Conservation (phyloP, 352 stramenopile species). For the Phytophthora pisi region DNA sequence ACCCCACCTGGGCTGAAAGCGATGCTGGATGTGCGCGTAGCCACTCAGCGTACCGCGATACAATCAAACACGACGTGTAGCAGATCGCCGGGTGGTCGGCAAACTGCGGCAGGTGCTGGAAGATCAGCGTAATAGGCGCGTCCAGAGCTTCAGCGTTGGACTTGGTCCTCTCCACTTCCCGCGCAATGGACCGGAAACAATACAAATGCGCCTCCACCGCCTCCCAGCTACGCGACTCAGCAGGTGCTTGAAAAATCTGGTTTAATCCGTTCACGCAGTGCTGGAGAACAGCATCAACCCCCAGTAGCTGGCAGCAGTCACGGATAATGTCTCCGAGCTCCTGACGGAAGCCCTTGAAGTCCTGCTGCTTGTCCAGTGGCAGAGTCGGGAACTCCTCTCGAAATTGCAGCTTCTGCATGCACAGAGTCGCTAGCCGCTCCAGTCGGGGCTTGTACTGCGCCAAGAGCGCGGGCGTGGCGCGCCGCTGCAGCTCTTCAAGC, state of each 20-base stretch:
- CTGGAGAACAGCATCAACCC: slow-evolving; percentile 71
- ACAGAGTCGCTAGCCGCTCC: slow-evolving; percentile 64
- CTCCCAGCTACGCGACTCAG: slow-evolving; percentile 64
- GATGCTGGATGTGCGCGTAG: slow-evolving; percentile 53
- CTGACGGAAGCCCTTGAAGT: slow-evolving; percentile 86
- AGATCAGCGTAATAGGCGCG: slow-evolving; percentile 72
- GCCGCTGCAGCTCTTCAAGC: slow-evolving; percentile 49
- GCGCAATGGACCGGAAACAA: slow-evolving; percentile 83
- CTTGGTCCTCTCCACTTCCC: slow-evolving; percentile 66
- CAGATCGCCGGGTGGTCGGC: slow-evolving; percentile 77
- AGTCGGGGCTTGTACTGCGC: slow-evolving; percentile 57
- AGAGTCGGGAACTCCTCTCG: slow-evolving; percentile 65
- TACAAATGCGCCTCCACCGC: slow-evolving; percentile 84
- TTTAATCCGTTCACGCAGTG: slow-evolving; percentile 82
- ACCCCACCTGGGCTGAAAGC: slow-evolving; percentile 61
- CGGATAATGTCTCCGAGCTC: slow-evolving; percentile 81
- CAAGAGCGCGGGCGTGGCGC: slow-evolving; percentile 30
- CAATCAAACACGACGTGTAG: slow-evolving; percentile 87
- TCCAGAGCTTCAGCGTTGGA: slow-evolving; percentile 30
- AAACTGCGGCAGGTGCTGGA: slow-evolving; percentile 78
- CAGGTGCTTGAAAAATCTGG: slow-evolving; percentile 62
- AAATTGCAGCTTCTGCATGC: slow-evolving; percentile 88
- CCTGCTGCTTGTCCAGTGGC: slow-evolving; percentile 73
- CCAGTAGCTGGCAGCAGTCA: slow-evolving; percentile 77
- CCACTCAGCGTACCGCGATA: slow-evolving; percentile 85